These are phyloP conservation scores for Russula sp. DNA, from an alignment of 768 basidiomycete genomes.

Conservation along the genomic window DNA sequence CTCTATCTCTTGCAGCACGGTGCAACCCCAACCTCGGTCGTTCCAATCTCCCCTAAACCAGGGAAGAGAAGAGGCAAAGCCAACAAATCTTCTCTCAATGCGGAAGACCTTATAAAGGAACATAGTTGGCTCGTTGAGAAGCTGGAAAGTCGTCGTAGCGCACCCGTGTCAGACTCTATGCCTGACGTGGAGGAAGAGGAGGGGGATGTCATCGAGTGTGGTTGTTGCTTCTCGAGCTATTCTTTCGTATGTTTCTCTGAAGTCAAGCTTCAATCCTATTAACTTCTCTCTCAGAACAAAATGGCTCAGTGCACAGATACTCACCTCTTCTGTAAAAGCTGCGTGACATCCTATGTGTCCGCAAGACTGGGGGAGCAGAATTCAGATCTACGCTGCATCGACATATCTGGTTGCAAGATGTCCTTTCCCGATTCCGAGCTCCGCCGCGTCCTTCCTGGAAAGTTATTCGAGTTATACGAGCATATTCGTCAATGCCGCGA, in stretches of 20 bases:
- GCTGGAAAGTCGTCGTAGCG: constrained; percentile 18
- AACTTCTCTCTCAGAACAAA: constrained; percentile 47
- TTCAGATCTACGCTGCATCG: constrained; percentile 71
- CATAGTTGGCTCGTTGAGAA: constrained; percentile 37
- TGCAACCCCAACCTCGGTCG: constrained; percentile 29
- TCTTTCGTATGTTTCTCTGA: constrained; percentile 52
- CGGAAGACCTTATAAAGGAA: constrained; percentile 30
- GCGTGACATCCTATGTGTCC: constrained; percentile 63
- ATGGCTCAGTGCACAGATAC: constrained; percentile 88
- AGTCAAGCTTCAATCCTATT: not conserved
- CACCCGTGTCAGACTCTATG: constrained; percentile 24
- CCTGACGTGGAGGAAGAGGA: constrained; percentile 31
- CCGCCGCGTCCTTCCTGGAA: constrained; percentile 55
- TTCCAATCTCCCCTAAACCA: constrained; percentile 34
- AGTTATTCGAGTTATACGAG: constrained; percentile 64
- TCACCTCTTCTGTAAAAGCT: constrained; percentile 78
- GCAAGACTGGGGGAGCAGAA: constrained; percentile 60
- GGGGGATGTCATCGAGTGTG: constrained; percentile 74
- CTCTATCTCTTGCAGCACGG: constrained; percentile 43
- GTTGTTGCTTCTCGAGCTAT: constrained; percentile 76
- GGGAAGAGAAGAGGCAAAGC: constrained; percentile 30
- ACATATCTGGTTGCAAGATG: constrained; percentile 64
- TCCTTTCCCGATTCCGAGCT: constrained; percentile 67
- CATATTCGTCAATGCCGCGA: constrained; percentile 74
- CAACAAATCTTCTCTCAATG: constrained; percentile 21